Percentiles rank a stretch among this genome's conserved stretches.
Conservation (phyloP, 2,329 filamentous ascomycete species). For the Botrytis tulipae region DNA sequence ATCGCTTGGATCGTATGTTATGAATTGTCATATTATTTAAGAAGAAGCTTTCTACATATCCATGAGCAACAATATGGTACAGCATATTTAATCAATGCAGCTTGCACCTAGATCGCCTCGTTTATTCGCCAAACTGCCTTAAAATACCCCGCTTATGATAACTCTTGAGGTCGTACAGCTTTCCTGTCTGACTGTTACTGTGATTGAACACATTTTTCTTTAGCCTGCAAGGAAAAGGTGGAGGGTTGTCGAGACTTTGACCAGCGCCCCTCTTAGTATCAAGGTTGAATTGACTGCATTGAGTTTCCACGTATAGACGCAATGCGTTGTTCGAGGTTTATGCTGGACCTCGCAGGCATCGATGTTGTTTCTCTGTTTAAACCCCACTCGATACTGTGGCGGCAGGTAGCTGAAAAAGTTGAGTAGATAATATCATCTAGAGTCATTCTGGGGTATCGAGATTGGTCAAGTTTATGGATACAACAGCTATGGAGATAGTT, state of each 20-base stretch:
- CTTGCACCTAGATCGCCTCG: background rate
- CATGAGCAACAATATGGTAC: background rate
- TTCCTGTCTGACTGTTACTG: background rate
- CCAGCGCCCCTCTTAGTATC: background rate
- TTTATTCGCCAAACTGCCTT: rapidly evolving
- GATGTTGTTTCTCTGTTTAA: background rate
- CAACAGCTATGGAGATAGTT: too few relatives aligned
- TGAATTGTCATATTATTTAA: background rate
- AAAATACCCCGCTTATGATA: background rate
- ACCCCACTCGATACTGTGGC: background rate
- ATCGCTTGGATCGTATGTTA: background rate
- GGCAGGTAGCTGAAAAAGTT: too few relatives aligned
- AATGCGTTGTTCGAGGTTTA: background rate
- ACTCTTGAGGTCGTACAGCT: too few relatives aligned
- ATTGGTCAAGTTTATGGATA: background rate
- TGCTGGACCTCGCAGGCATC: background rate
- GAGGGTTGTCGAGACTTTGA: background rate
- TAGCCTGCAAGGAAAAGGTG: background rate
- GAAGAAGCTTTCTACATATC: background rate
- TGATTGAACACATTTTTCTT: background rate
- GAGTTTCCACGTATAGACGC: too few relatives aligned
- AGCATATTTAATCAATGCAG: background rate
- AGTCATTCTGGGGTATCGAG: background rate
- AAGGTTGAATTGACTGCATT: background rate
- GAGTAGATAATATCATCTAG: background rate